Percentiles rank a stretch among this genome's conserved stretches.
These are phyloP conservation scores for Metarhizium album DNA, from an alignment of 2,329 filamentous ascomycete genomes.

Conservation along the genomic window DNA sequence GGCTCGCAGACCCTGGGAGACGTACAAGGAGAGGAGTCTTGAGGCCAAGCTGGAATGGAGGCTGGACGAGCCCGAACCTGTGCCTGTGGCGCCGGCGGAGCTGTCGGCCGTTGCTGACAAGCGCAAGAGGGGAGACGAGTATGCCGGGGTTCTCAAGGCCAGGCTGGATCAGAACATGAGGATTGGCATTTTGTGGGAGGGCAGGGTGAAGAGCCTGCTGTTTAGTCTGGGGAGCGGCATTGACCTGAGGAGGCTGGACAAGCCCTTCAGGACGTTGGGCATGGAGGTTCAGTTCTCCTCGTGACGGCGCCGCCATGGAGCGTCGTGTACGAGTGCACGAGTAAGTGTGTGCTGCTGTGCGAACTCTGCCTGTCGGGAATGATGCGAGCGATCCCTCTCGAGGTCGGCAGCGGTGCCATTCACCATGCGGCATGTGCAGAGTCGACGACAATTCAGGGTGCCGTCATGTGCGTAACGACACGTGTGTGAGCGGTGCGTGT, in stretches of 20 bases:
- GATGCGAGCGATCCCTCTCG: too few species aligned
- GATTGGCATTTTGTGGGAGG: conserved; percentile 85
- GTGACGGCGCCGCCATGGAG: conserved; percentile 27
- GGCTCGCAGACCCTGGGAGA: conserved; percentile 13
- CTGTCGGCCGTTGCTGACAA: conserved; percentile 5
- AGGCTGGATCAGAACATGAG: conserved; percentile 80
- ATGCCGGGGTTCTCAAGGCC: conserved; percentile 81
- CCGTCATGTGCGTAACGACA: too few species aligned
- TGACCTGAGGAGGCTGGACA: conserved; percentile 64
- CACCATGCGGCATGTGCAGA: too few species aligned
- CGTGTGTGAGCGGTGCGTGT: too few species aligned
- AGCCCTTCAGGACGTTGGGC: conserved; percentile 66
- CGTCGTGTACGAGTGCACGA: neutral
- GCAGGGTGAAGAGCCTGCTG: conserved; percentile 79
- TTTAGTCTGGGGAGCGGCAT: conserved; percentile 85
- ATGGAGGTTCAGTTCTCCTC: conserved; percentile 77
- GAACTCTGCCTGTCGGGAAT: neutral
- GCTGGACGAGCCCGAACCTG: conserved; percentile 31
- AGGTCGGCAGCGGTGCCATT: too few species aligned
- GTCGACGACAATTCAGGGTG: too few species aligned
- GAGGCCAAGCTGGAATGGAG: conserved; percentile 43
- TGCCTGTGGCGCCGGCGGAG: conserved; percentile 11
- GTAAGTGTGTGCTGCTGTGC: neutral
- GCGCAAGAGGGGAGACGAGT: conserved; percentile 44
- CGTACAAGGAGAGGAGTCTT: conserved; percentile 28